Evolutionary conservation across 129 eudicot species (phyloP), one percentile per base, ranked within the genome.

Genomic region (Helianthus annuus): DNA sequence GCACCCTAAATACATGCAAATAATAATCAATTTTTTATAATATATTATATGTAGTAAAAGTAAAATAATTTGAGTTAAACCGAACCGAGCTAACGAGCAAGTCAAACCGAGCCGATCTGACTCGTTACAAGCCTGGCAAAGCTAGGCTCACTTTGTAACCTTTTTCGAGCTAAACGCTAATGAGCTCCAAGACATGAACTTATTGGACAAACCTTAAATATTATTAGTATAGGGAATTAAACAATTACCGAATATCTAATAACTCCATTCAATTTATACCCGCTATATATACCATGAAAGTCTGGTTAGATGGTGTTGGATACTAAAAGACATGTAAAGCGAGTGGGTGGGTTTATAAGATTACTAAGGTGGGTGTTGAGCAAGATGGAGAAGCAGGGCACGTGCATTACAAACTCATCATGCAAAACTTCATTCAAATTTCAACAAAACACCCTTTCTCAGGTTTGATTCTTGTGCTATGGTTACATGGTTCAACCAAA

Each of bases 301-400:
- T 48, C 6, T 48, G 17, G 54, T 2, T 27, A 27, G 32, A 27
- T 48, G 54, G 6, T 48, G 16, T 12, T 48, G 16, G 54, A 12
- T 48, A 12, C 54, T 12, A 48, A 48, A 48, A 52, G 10, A 14
- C 17, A 49, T 49, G 55, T 49, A n/a, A n/a, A 52, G 57, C 15
- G 24, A n/a, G 57, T 52, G 57, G 1, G 57, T 15, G 56, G 12
- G 56, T 51, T 10, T 51, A 14, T 48, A 1, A 48, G 55, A 54
- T 54, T 15, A 16, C 7, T 55, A 52, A 86, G 92, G 83, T 80
- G 91, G 89, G 89, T 65, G 91, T n/a, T 75, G 91, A 83, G 83
- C 95, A 83, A 81, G 97, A 90, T 90, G 97, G 97, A 87, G 97
- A 90, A 90, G 97, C 95, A 87, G 97, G 95, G 97, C 91, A 90